phyloP scores from a whole-genome alignment of 1,284 basidiomycete species.

The Phenoliferia sp. region DNA sequence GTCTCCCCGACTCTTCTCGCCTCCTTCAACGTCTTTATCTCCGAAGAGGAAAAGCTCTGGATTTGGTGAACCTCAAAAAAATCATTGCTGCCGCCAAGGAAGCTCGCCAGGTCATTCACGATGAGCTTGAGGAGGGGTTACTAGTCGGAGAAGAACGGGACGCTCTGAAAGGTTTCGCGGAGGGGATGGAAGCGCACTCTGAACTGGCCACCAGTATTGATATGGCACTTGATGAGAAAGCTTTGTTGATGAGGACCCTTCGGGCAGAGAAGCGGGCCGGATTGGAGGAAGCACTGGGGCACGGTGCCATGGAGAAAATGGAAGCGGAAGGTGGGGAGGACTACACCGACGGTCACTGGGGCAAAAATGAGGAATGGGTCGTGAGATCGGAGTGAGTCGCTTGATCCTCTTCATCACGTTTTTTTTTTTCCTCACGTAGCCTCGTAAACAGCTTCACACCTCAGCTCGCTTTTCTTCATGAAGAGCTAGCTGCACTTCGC shows the following conservation, averaged over 20 bases:
- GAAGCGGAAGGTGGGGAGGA: constrained; percentile 8
- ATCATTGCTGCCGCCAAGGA: constrained; percentile 48
- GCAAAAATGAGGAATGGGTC: constrained; percentile 47
- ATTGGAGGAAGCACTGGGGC: constrained; percentile 28
- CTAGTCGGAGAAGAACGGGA: constrained; percentile 6
- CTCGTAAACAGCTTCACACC: constrained; percentile 59
- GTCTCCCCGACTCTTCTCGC: constrained; percentile 67
- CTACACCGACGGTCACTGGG: constrained; percentile 21
- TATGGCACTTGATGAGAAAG: constrained; percentile 50
- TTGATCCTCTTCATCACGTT: not conserved
- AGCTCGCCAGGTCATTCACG: not conserved
- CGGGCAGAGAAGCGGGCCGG: constrained; percentile 31
- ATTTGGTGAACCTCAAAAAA: constrained; percentile 59
- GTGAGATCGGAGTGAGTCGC: constrained; percentile 63
- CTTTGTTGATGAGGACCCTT: constrained; percentile 31
- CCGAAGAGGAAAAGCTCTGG: constrained; percentile 59
- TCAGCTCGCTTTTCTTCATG: constrained; percentile 55
- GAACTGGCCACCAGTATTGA: constrained; percentile 59
- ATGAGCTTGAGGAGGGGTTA: not conserved
- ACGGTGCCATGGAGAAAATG: constrained; percentile 3
- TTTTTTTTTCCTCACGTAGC: not conserved
- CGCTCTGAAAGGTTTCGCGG: constrained; percentile 50
- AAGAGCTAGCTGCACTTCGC: constrained; percentile 33
- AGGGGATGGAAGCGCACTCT: constrained; percentile 54
- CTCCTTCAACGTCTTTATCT: constrained; percentile 69